Conservation (phyloP, 805 yeast species). For the Zygosaccharomyces gambellarensis region DNA sequence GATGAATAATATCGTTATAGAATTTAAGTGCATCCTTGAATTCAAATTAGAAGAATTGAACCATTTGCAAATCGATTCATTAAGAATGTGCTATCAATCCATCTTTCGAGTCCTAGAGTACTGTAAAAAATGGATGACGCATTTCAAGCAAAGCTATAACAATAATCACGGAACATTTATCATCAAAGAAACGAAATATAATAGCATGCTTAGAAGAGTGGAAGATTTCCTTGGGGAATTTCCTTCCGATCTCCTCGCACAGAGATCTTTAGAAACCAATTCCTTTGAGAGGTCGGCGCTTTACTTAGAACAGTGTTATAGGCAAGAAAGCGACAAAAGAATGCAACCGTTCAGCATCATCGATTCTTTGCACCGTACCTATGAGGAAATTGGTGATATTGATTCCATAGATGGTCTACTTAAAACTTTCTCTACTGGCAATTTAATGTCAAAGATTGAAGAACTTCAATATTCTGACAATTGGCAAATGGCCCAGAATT, state of each 20-base stretch:
- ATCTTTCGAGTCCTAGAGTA: slow-evolving; percentile 79
- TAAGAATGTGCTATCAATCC: slow-evolving; percentile 63
- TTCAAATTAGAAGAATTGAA: slow-evolving; percentile 42
- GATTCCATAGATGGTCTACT: slow-evolving; percentile 88
- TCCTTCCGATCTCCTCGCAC: slow-evolving; percentile 68
- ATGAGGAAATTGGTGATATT: slow-evolving; percentile 80
- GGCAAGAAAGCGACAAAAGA: slow-evolving; percentile 31
- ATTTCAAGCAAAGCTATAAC: slow-evolving; percentile 35
- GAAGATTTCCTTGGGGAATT: slow-evolving; percentile 48
- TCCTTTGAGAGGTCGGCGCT: slow-evolving; percentile 84
- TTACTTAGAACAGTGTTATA: slow-evolving; percentile 72
- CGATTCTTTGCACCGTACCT: slow-evolving; percentile 64
- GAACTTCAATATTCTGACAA: slow-evolving; percentile 81
- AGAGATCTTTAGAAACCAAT: slow-evolving; percentile 73
- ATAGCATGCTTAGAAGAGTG: slow-evolving; percentile 35
- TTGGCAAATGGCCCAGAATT: slow-evolving; percentile 84
- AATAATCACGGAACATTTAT: slow-evolving; percentile 26
- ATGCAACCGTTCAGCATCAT: slow-evolving; percentile 28
- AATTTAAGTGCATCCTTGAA: slow-evolving; percentile 55
- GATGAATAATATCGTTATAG: slow-evolving; percentile 46
- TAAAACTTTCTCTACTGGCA: slow-evolving; percentile 62
- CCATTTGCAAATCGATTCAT: slow-evolving; percentile 53
- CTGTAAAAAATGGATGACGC: slow-evolving; percentile 67
- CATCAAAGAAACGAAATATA: slow-evolving; percentile 22
- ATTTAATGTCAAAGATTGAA: slow-evolving; percentile 67